Conservation (phyloP, 768 basidiomycete genomes). For the Termitomyces sp. region DNA sequence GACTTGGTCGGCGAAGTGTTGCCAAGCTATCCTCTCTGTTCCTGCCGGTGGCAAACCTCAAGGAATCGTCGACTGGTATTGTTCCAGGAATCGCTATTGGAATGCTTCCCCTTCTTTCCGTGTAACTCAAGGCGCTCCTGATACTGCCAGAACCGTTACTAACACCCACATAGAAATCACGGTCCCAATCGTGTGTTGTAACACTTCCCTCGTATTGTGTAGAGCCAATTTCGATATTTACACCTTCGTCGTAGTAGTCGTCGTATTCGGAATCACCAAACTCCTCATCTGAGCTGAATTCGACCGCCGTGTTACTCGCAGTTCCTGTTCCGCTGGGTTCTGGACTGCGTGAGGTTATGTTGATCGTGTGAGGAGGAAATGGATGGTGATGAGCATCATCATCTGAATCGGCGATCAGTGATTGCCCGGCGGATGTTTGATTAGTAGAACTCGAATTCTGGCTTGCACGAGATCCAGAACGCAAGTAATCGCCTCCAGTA, state of each 20-base stretch:
- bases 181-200: slow-evolving; percentile 18
- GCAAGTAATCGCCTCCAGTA: slow-evolving; percentile 28
- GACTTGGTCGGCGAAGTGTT: slow-evolving; percentile 59
- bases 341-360: slow-evolving; percentile 18
- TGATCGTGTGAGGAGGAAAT: slow-evolving; percentile 19
- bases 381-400: slow-evolving; percentile 34
- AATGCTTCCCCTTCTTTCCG: slow-evolving; percentile 47
- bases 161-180: slow-evolving; percentile 18
- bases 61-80: slow-evolving; percentile 14
- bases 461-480: slow-evolving; percentile 24
- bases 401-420: slow-evolving; percentile 33
- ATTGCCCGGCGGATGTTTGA: slow-evolving; percentile 32
- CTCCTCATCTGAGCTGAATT: slow-evolving; percentile 48
- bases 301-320: slow-evolving; percentile 27
- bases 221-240: slow-evolving; percentile 38
- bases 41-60: slow-evolving; percentile 24
- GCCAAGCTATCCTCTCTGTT: slow-evolving; percentile 56
- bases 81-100: slow-evolving; percentile 58
- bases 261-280: slow-evolving; percentile 35
- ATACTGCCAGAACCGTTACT: slow-evolving; percentile 22
- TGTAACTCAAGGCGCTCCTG: slow-evolving; percentile 13
- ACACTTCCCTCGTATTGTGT: slow-evolving; percentile 31
- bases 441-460: slow-evolving; percentile 28
- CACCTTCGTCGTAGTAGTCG: slow-evolving; percentile 32
- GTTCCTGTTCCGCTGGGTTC: slow-evolving; percentile 23